Conservation (phyloP, 495 filamentous ascomycete species). For the Penicillium cataractarum region DNA sequence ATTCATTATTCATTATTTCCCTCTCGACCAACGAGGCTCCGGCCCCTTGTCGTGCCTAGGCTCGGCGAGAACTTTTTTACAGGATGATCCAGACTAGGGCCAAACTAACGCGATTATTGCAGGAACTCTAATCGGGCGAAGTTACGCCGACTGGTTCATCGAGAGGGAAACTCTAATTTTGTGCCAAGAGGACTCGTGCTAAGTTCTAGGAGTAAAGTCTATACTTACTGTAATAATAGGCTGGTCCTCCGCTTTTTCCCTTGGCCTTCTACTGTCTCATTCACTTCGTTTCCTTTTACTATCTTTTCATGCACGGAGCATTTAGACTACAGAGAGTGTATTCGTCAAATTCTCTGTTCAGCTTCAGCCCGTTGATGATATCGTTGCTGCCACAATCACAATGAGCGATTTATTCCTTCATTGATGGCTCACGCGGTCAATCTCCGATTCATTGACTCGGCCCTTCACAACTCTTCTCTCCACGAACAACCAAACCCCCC, state of each 20-base stretch:
- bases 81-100: not conserved
- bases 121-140: not conserved
- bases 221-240: too few relatives aligned
- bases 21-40: not conserved
- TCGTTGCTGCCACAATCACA: not conserved
- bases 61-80: not conserved
- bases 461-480: not conserved
- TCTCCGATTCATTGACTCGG: not conserved
- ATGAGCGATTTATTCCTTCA: not conserved
- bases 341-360: not conserved
- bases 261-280: too few relatives aligned
- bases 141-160: not conserved
- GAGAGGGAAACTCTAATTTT: not conserved
- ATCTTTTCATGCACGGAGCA: too few relatives aligned
- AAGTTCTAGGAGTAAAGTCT: too few relatives aligned
- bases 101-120: not conserved
- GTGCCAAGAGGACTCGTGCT: not conserved
- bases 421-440: not conserved
- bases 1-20: too few relatives aligned
- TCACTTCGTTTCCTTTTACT: not conserved
- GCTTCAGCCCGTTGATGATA: not conserved
- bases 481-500: not conserved
- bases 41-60: too few relatives aligned
- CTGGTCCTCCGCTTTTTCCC: too few relatives aligned
- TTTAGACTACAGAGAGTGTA: not conserved